These are phyloP conservation scores for Nemophila menziesii DNA, from an alignment of 257 asterid species.

Conservation along the genomic window DNA sequence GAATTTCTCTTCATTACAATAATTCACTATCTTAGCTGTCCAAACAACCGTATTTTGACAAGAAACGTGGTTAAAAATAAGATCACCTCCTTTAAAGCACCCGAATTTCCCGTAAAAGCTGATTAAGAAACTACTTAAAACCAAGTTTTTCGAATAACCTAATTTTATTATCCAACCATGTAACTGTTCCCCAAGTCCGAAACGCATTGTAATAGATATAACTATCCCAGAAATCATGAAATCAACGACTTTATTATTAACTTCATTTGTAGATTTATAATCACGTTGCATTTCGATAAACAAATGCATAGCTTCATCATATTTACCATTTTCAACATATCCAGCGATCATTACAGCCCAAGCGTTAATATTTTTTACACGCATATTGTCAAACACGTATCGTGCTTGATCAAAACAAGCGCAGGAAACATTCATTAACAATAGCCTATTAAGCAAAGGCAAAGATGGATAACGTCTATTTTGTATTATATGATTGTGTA, in stretches of 20 bases:
- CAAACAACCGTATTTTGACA: conserved; percentile 40
- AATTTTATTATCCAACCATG: conserved; percentile 58
- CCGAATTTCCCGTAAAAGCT: conserved; percentile 52
- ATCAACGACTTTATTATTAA: conserved; percentile 20
- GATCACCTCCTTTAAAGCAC: conserved; percentile 28
- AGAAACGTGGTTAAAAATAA: conserved; percentile 27
- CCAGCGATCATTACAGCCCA: too few relatives aligned
- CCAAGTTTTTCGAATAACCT: conserved; percentile 31
- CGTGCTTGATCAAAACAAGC: too few relatives aligned
- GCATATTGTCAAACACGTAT: too few relatives aligned
- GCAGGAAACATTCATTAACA: too few relatives aligned
- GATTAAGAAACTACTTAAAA: conserved; percentile 53
- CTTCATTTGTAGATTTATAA: conserved; percentile 9
- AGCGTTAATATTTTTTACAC: too few relatives aligned
- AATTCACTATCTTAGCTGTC: conserved; percentile 50
- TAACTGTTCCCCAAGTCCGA: conserved; percentile 53
- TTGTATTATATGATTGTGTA: too few relatives aligned
- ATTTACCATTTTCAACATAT: too few relatives aligned
- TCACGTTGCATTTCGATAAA: conserved; percentile 37
- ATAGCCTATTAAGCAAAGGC: too few relatives aligned
- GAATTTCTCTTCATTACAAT: conserved; percentile 26
- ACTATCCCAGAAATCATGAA: conserved; percentile 41
- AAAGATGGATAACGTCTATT: too few relatives aligned
- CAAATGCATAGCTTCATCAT: conserved; percentile 27
- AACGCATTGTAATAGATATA: conserved; percentile 30